Evolutionary conservation across 768 basidiomycete genomes (phyloP), one percentile per base, ranked within the genome.

Genomic region (Lyophyllum decastes): DNA sequence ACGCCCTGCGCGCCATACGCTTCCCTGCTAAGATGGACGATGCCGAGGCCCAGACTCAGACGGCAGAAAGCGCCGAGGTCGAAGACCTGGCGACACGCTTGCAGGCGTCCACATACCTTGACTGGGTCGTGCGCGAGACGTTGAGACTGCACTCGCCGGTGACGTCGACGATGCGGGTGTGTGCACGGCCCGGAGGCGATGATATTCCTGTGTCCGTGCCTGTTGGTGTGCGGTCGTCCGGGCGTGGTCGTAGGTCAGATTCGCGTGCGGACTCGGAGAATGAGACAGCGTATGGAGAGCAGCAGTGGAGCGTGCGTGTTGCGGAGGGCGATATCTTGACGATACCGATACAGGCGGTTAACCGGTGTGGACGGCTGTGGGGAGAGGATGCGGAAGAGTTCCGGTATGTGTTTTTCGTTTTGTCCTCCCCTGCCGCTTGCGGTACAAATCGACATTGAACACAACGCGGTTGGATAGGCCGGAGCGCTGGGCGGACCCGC

Each of bases 311-410:
- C 51, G 73, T 84, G 58, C 70, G 67, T 55, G 65, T 83, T 44
- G 66, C 74, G 52, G 73, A 75, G 62, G 78, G 83, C 47, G 84
- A 87, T 61, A 79, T 81, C 59, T 76, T 89, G 66, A 81, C 80
- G 1, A 76, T 90, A 49, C 83, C 84, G 7, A 82, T 86, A 48
- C 77, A 80, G 61, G 80, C 83, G 0, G 77, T 87, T 65, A 88
- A 92, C 69, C 79, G 80, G 64, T 76, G 74, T 60, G 55, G 55
- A 51, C 72, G 71, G 30, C 71, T 87, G 19, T 92, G 88, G 84
- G 89, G 90, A 14, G 75, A 74, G 25, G 87, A 92, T 65, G 86
- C 87, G n/a, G 66, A 75, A 41, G 73, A 71, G 59, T 90, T 90
- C 75, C 75, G 81, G 73, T 82, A 72, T 51, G 78, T 67, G 45